Conservation (phyloP, 176 grass and related monocot genomes). For the Ananas comosus region DNA sequence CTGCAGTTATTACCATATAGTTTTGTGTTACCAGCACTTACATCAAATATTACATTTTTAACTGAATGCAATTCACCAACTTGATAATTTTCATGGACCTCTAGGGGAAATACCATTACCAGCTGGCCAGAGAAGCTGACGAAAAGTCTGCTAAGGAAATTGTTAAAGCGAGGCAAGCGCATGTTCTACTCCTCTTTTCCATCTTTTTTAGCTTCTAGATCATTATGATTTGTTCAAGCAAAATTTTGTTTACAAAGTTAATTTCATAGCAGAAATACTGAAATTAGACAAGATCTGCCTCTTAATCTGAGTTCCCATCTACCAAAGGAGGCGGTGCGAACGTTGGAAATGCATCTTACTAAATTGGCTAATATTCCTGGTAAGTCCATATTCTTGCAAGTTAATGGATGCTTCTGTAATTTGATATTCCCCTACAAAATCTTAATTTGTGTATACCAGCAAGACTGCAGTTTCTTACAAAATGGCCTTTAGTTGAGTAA, state of each 20-base stretch:
- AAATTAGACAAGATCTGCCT: constrained; percentile 31
- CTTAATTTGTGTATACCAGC: too few species aligned
- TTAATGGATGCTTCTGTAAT: background rate
- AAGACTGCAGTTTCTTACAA: too few species aligned
- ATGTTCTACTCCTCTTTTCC: background rate
- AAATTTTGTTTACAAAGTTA: constrained; percentile 8
- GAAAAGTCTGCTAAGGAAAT: constrained; percentile 63
- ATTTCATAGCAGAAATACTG: constrained; percentile 42
- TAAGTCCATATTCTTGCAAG: constrained; percentile 22
- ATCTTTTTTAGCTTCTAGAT: background rate
- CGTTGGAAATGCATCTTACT: constrained; percentile 57
- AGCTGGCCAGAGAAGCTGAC: constrained; percentile 54
- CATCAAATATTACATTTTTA: background rate
- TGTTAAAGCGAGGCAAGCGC: constrained; percentile 34
- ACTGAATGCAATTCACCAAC: background rate
- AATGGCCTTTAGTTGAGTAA: too few species aligned
- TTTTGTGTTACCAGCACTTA: background rate
- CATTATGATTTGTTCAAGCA: constrained; percentile 7
- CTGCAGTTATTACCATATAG: background rate
- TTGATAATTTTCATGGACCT: constrained; percentile 27
- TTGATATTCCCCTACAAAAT: background rate
- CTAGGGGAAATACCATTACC: constrained; percentile 52
- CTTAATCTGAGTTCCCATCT: constrained; percentile 45
- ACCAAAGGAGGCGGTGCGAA: constrained; percentile 47
- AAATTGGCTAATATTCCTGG: constrained; percentile 76